These are phyloP conservation scores for Psilocybe sp. DNA, from an alignment of 768 basidiomycete genomes.

Conservation along the genomic window DNA sequence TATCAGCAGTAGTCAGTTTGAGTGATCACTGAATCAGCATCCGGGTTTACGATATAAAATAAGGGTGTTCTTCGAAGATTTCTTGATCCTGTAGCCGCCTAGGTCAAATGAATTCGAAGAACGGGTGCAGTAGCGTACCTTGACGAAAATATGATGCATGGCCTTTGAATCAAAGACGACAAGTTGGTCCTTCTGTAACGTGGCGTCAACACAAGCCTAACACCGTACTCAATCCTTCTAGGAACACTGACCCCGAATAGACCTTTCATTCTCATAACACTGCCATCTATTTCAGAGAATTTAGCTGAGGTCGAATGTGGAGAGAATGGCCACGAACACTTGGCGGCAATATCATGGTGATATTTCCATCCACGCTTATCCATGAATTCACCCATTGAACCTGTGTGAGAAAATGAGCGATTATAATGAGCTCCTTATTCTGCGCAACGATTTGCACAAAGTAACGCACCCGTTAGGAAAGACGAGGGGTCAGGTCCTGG, in stretches of 20 bases:
- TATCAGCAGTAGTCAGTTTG: no score
- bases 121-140: conserved; percentile 24
- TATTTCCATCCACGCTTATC: conserved; percentile 32
- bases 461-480: conserved; percentile 26
- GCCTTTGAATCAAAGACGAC: conserved; percentile 44
- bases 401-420: conserved; percentile 13
- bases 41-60: conserved; percentile 22
- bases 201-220: background rate
- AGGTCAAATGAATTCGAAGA: background rate
- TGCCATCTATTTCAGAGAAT: conserved; percentile 23
- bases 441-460: background rate
- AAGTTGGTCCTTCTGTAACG: conserved; percentile 27
- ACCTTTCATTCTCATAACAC: conserved; percentile 28
- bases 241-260: conserved; percentile 30
- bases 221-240: background rate
- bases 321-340: conserved; percentile 23
- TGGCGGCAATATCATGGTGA: conserved; percentile 28
- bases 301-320: background rate
- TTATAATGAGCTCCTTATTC: background rate
- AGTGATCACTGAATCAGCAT: background rate
- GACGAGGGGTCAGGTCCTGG: conserved; percentile 35
- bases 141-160: conserved; percentile 41
- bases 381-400: conserved; percentile 31
- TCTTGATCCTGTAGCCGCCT: conserved; percentile 25
- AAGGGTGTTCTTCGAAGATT: conserved; percentile 25